These are phyloP conservation scores for Arctium minus DNA, from an alignment of 129 eudicot species.

Conservation along the genomic window DNA sequence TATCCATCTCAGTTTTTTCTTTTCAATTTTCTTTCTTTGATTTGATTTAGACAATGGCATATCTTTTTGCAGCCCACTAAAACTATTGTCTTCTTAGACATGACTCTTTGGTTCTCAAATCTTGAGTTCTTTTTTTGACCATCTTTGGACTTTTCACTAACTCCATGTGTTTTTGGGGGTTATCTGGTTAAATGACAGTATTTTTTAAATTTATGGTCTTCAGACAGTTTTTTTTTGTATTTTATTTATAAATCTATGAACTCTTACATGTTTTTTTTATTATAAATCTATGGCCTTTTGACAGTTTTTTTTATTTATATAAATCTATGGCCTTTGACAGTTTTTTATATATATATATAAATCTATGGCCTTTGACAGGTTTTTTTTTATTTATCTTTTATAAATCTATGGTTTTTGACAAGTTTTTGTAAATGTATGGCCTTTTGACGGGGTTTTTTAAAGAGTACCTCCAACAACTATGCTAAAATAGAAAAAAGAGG, in stretches of 20 bases:
- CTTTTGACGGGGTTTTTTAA: no score
- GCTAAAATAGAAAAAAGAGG: no score
- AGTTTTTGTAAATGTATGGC: background rate
- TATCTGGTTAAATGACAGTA: background rate
- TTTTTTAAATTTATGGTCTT: background rate
- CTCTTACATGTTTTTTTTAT: no score
- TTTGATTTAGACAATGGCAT: slow-evolving; percentile 41
- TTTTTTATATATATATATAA: no score
- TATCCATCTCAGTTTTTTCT: background rate
- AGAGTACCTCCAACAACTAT: no score
- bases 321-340: no score
- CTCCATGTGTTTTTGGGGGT: background rate
- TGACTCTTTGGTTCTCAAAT: slow-evolving; percentile 32
- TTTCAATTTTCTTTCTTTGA: background rate
- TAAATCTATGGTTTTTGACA: no score
- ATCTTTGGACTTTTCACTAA: background rate
- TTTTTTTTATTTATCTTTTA: no score
- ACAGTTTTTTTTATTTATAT: no score
- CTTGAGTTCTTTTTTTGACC: slow-evolving; percentile 23
- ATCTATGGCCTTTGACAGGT: no score
- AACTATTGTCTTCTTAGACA: slow-evolving; percentile 3
- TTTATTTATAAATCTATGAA: no score
- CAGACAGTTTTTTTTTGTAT: background rate
- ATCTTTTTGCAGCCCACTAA: slow-evolving; percentile 40
- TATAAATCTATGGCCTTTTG: no score